phyloP scores from a whole-genome alignment of 176 grass and related monocot species.

The Avena atlantica region DNA sequence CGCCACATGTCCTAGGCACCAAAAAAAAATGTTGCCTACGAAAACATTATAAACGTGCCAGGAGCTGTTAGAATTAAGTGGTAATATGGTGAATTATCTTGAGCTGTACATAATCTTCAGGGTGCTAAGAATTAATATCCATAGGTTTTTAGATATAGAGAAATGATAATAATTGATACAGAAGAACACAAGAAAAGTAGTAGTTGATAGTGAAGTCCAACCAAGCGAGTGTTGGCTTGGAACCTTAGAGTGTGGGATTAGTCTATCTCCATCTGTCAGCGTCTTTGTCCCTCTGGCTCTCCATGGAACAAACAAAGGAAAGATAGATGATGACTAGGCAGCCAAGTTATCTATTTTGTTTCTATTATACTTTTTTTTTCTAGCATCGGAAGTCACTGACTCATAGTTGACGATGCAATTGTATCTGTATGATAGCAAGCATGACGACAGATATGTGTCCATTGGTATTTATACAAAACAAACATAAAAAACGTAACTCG shows the following conservation, averaged over 20 bases:
- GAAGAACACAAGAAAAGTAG: neutral
- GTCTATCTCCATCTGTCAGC: neutral
- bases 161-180: neutral
- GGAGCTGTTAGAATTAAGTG: too few species aligned
- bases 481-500: neutral
- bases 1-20: too few species aligned
- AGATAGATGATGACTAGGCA: neutral
- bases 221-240: neutral
- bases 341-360: neutral
- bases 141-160: neutral
- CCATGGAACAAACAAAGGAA: neutral
- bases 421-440: neutral
- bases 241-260: neutral
- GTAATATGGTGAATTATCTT: too few species aligned
- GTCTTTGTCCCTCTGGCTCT: neutral
- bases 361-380: neutral
- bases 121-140: neutral
- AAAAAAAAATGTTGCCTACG: too few species aligned
- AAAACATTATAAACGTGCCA: too few species aligned
- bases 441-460: neutral
- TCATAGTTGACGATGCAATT: neutral
- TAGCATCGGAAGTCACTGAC: neutral
- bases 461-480: neutral
- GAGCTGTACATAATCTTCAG: too few species aligned
- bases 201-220: neutral